A percentile compares a stretch with the other conserved stretches of the same genome.
Conservation (phyloP, 306 rosid species). For the Sophora flavescens region DNA sequence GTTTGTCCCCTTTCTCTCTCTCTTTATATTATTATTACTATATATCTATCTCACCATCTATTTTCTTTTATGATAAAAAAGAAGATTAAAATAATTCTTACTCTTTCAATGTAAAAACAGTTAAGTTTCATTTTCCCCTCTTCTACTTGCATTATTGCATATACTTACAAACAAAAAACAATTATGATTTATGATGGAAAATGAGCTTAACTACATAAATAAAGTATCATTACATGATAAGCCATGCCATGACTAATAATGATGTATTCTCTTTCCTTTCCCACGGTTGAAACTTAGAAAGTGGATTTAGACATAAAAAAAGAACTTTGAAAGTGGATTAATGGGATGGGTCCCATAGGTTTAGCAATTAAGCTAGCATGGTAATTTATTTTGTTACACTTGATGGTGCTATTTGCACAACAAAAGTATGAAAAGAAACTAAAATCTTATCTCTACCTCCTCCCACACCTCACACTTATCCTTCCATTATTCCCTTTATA, state of each 20-base stretch:
- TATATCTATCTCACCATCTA: background rate
- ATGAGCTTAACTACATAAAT: background rate
- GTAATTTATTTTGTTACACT: constrained; percentile 42
- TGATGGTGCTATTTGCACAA: constrained; percentile 51
- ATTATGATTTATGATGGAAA: background rate
- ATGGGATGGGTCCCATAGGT: constrained; percentile 42
- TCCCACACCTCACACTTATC: constrained; percentile 61
- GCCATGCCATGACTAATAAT: constrained; percentile 41
- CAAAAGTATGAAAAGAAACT: constrained; percentile 51
- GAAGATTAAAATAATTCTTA: too few species aligned
- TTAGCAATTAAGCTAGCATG: constrained; percentile 37
- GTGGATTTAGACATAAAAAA: constrained; percentile 24
- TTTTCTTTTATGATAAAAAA: background rate
- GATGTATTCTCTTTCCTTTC: constrained; percentile 39
- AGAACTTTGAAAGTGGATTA: constrained; percentile 31
- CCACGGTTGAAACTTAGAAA: constrained; percentile 34
- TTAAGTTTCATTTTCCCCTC: background rate
- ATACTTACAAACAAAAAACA: constrained; percentile 12
- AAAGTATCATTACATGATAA: background rate
- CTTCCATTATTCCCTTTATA: constrained; percentile 38
- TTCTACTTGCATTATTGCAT: background rate
- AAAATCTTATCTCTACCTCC: constrained; percentile 56
- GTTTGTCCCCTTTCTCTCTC: background rate
- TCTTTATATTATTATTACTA: background rate
- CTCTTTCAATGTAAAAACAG: constrained; percentile 24